Percentiles rank a stretch among this genome's conserved stretches.
Evolutionary conservation across 2,329 filamentous ascomycete species (phyloP).

Genomic region (Colletotrichum theobromicola): DNA sequence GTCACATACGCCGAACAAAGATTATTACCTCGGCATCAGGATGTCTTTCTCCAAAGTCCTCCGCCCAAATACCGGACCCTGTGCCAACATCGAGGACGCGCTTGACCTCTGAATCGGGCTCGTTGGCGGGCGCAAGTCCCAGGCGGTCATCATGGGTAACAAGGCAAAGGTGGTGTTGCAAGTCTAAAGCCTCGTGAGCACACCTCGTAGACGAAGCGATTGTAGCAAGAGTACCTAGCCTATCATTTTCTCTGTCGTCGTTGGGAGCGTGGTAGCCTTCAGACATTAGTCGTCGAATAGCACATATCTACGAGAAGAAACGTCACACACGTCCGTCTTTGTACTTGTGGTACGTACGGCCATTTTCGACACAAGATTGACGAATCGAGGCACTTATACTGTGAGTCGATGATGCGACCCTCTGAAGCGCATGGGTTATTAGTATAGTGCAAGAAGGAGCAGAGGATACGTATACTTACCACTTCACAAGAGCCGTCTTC

Average conservation of each 20-base stretch:
- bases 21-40: conserved; percentile 32
- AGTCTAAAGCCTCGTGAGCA: conserved; percentile 31
- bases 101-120: not conserved
- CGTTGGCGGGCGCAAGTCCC: not conserved
- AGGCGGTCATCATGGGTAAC: conserved; percentile 38
- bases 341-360: not conserved
- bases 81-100: conserved; percentile 27
- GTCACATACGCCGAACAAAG: not conserved
- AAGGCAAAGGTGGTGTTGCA: conserved; percentile 59
- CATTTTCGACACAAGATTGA: not conserved
- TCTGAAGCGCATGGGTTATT: not conserved
- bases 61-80: conserved; percentile 26
- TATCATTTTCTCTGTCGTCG: not conserved
- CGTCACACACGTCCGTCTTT: not conserved
- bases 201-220: not conserved
- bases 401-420: not conserved
- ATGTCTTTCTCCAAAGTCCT: conserved; percentile 37
- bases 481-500: not conserved
- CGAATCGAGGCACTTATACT: conserved; percentile 36
- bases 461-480: not conserved
- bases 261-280: conserved; percentile 11
- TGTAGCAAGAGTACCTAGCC: conserved; percentile 22
- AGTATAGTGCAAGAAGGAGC: not conserved
- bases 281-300: not conserved
- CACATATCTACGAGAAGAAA: not conserved